phyloP scores from a whole-genome alignment of 176 grass and related monocot species.

The Ensete glaucum region DNA sequence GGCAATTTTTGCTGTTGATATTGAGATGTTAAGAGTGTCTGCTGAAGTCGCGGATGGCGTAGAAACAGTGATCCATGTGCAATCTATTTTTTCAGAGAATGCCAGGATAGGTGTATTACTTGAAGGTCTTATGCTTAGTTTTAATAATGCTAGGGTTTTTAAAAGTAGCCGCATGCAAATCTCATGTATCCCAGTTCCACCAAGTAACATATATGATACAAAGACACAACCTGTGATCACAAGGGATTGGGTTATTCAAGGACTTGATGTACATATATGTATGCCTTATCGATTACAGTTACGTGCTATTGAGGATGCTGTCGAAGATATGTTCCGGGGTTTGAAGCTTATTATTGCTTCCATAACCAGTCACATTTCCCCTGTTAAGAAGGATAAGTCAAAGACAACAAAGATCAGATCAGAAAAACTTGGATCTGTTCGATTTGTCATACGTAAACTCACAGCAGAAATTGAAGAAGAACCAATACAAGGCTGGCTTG shows the following conservation, averaged over 20 bases:
- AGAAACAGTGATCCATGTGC: slow-evolving; percentile 67
- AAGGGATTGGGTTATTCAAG: slow-evolving; percentile 89
- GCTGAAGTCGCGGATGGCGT: slow-evolving; percentile 91
- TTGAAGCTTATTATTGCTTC: slow-evolving; percentile 81
- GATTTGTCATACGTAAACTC: slow-evolving; percentile 80
- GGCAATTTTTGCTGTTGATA: slow-evolving; percentile 85
- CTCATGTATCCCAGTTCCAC: slow-evolving; percentile 62
- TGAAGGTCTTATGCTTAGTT: slow-evolving; percentile 74
- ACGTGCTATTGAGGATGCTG: slow-evolving; percentile 93
- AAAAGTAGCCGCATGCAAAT: slow-evolving; percentile 89
- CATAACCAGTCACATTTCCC: slow-evolving; percentile 53
- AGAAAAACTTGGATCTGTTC: slow-evolving; percentile 74
- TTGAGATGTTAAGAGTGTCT: slow-evolving; percentile 72
- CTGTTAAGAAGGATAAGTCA: slow-evolving; percentile 49
- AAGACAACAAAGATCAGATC: slow-evolving; percentile 49
- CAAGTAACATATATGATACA: slow-evolving; percentile 42
- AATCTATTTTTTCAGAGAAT: slow-evolving; percentile 99
- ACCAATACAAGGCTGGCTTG: slow-evolving; percentile 92
- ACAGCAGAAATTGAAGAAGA: slow-evolving; percentile 95
- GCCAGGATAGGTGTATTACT: slow-evolving; percentile 82
- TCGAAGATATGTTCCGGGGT: slow-evolving; percentile 86
- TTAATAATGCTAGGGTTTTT: slow-evolving; percentile 86
- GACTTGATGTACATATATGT: slow-evolving; percentile 82
- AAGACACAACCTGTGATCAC: slow-evolving; percentile 43
- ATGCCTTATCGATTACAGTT: slow-evolving; percentile 89